These are phyloP conservation scores for Mycena polygramma DNA, from an alignment of 768 basidiomycete species.

Conservation along the genomic window DNA sequence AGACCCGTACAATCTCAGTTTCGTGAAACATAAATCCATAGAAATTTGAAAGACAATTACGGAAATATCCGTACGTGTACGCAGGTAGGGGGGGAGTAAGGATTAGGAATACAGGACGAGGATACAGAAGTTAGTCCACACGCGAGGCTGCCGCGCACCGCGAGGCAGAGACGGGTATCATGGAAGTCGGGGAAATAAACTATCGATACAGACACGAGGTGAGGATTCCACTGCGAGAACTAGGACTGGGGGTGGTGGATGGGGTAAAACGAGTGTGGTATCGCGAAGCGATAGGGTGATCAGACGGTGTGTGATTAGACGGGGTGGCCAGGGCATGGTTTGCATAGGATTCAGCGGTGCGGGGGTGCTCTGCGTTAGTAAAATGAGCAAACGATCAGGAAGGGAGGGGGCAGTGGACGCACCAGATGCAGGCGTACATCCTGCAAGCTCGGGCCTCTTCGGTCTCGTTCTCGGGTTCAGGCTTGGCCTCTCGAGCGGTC, in stretches of 20 bases:
- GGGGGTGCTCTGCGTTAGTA: background rate
- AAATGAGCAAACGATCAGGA: background rate
- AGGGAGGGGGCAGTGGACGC: background rate
- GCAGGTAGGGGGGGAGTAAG: no score
- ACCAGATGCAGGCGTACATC: slow-evolving; percentile 25
- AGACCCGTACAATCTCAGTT: no score
- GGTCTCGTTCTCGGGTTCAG: background rate
- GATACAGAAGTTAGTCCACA: background rate
- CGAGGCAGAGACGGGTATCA: slow-evolving; percentile 9
- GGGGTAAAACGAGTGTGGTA: slow-evolving; percentile 5
- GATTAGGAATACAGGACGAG: background rate
- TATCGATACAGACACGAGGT: slow-evolving; percentile 21
- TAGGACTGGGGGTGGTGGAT: background rate
- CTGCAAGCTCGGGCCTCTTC: slow-evolving; percentile 18
- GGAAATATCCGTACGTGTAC: no score
- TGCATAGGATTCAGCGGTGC: background rate
- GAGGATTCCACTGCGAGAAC: background rate
- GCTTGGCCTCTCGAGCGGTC: slow-evolving; percentile 10
- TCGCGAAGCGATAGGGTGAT: slow-evolving; percentile 7
- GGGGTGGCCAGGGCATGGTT: no score
- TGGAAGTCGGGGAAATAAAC: background rate
- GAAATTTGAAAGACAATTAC: no score
- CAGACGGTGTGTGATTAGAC: background rate
- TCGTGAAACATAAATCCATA: no score
- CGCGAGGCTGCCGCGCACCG: background rate